Evolutionary conservation across 2,329 filamentous ascomycete species (phyloP).

Genomic region (Diaporthe citri): DNA sequence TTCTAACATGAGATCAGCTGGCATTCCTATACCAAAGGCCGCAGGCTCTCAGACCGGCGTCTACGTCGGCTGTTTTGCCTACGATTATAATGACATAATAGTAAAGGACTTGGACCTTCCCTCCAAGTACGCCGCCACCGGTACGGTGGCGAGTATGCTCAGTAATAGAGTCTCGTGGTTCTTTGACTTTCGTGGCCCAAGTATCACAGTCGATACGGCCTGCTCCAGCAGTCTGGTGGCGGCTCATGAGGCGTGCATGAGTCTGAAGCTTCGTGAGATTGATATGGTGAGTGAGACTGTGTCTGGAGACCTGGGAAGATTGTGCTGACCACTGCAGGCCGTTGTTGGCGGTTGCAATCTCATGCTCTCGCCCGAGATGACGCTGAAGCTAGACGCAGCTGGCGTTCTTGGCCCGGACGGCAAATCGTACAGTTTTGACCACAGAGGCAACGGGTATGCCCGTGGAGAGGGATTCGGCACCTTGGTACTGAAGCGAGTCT

Average conservation of each 20-base stretch:
- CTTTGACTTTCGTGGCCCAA: conserved; percentile 51
- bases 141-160: conserved; percentile 48
- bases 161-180: conserved; percentile 53
- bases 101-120: conserved; percentile 43
- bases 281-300: conserved; percentile 45
- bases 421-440: conserved; percentile 52
- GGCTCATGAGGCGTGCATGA: conserved; percentile 34
- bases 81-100: conserved; percentile 44
- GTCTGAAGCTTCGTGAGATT: conserved; percentile 29
- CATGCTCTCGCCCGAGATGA: conserved; percentile 41
- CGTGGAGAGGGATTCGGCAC: conserved; percentile 66
- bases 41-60: conserved; percentile 40
- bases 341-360: conserved; percentile 45
- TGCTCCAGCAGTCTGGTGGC: conserved; percentile 54
- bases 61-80: conserved; percentile 46
- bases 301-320: not conserved
- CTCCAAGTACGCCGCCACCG: conserved; percentile 46
- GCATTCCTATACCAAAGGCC: conserved; percentile 24
- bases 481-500: conserved; percentile 64
- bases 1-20: conserved; percentile 31
- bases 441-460: conserved; percentile 60
- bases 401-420: conserved; percentile 42
- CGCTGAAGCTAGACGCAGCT: conserved; percentile 38
- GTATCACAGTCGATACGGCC: conserved; percentile 54
- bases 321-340: conserved; percentile 40